phyloP scores from a whole-genome alignment of 768 basidiomycete species.

The Trametes coccinea region DNA sequence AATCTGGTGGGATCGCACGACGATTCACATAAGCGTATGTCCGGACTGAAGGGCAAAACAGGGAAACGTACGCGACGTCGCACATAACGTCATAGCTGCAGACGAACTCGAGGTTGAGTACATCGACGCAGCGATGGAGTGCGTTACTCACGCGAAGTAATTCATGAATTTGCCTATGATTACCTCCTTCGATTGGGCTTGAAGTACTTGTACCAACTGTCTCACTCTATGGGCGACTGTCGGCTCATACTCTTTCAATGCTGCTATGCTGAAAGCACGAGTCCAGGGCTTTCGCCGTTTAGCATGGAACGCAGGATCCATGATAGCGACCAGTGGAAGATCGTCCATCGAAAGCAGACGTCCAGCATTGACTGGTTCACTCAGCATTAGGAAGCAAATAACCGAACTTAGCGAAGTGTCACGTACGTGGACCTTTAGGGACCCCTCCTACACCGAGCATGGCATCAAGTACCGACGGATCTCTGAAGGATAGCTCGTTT shows the following conservation, averaged over 20 bases:
- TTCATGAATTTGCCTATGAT: slow-evolving; percentile 40
- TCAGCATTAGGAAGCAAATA: not conserved
- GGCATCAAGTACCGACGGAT: not conserved
- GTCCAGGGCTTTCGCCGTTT: slow-evolving; percentile 50
- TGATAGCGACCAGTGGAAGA: slow-evolving; percentile 6
- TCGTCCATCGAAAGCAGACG: slow-evolving; percentile 2
- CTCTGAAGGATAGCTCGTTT: slow-evolving; percentile 20
- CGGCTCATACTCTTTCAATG: slow-evolving; percentile 48
- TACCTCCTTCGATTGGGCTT: slow-evolving; percentile 19
- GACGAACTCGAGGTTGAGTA: no score
- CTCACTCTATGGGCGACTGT: slow-evolving; percentile 38
- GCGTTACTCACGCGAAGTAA: slow-evolving; percentile 39
- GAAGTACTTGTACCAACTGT: slow-evolving; percentile 44
- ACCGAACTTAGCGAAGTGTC: slow-evolving; percentile 18
- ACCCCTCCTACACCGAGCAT: slow-evolving; percentile 33
- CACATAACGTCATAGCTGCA: slow-evolving; percentile 45
- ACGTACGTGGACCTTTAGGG: slow-evolving; percentile 43
- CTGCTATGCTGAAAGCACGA: slow-evolving; percentile 46
- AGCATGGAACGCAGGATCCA: slow-evolving; percentile 38
- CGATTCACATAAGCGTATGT: not conserved
- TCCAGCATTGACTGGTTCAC: slow-evolving; percentile 22
- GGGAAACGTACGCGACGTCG: slow-evolving; percentile 37
- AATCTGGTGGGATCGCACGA: slow-evolving; percentile 29
- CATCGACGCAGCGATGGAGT: not conserved
- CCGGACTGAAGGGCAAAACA: not conserved